Percentiles rank a stretch among this genome's conserved stretches.
Evolutionary conservation across 352 stramenopile genomes (phyloP).

Genomic region (Peronospora farinosa): DNA sequence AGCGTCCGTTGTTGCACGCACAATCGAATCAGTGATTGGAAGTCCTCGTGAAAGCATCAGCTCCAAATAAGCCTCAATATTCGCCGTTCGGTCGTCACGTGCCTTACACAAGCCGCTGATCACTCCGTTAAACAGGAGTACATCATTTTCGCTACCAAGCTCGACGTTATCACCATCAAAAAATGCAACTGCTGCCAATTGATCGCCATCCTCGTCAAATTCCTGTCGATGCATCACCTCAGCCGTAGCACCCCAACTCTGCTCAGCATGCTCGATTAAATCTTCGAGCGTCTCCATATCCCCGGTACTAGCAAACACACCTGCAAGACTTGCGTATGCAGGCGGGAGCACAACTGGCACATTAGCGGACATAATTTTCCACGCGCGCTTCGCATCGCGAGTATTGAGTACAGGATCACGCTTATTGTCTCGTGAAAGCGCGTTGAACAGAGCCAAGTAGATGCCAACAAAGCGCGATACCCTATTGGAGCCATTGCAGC

Average conservation of each 20-base stretch:
- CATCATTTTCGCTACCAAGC: conserved; percentile 25
- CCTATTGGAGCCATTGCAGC: conserved; percentile 23
- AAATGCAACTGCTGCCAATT: conserved; percentile 23
- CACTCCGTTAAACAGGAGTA: conserved; percentile 68
- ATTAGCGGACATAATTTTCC: conserved; percentile 64
- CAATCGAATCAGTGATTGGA: conserved; percentile 65
- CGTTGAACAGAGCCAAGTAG: conserved; percentile 78
- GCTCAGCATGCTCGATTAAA: conserved; percentile 51
- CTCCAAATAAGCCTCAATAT: conserved; percentile 56
- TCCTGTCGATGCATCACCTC: conserved; percentile 24
- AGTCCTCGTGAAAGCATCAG: conserved; percentile 46
- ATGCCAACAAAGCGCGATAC: conserved; percentile 44
- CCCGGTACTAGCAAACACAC: conserved; percentile 70
- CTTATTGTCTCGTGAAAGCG: conserved; percentile 59
- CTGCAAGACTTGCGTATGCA: conserved; percentile 75
- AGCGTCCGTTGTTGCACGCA: conserved; percentile 64
- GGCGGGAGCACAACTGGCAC: conserved; percentile 61
- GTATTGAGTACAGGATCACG: conserved; percentile 65
- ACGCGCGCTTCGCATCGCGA: conserved; percentile 61
- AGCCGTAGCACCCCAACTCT: conserved; percentile 28
- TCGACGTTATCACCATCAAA: conserved; percentile 27
- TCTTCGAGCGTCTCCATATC: conserved; percentile 62
- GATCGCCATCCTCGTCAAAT: conserved; percentile 26
- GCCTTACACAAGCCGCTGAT: conserved; percentile 79
- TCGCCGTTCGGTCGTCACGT: conserved; percentile 54